Base-by-base conservation (phyloP, 345 rosid species). In the Pistacia atlantica region DNA sequence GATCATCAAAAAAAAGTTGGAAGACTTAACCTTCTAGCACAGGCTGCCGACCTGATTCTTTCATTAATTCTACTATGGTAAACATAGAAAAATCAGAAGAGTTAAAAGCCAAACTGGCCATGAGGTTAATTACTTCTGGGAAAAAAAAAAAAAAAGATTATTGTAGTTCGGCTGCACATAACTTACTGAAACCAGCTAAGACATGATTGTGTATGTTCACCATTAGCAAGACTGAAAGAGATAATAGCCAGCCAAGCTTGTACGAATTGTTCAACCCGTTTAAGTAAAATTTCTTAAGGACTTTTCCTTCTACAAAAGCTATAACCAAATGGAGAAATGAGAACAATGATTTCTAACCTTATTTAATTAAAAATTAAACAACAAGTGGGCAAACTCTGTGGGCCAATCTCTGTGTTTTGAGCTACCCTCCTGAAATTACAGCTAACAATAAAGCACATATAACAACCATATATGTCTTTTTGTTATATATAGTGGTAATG, bases 131-230 rank as follows among this genome's bases (percentile, higher is more conserved):
- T n/a, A 17, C 28, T 45, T 5, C 61, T 17, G 55, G 65, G 75
- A 73, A 69, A 74, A 77, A 73, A 69, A 74, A 58, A 42, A 60
- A 77, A 72, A 78, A 33, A 74, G 77, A 75, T 77, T 66, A 79
- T 65, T 79, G 80, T 70, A 72, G 69, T 77, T 55, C n/a, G 78
- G 68, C 72, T 78, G 74, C 74, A 70, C 85, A 77, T 77, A 63
- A 73, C 77, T 64, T 17, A 75, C 80, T 28, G 58, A 76, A 69
- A 75, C 60, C 61, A 66, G 31, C 51, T 69, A 54, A 75, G 75
- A 75, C 73, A 74, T 73, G 72, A 67, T 70, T 72, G 65, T 61
- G 74, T 79, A 48, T 67, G 20, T 78, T 83, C 74, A 81, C 71
- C 74, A 80, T 55, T 69, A 48, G 59, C 65, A 72, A 74, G 16